Evolutionary conservation across 768 basidiomycete genomes (phyloP).

Genomic region (Lentinula sp.): DNA sequence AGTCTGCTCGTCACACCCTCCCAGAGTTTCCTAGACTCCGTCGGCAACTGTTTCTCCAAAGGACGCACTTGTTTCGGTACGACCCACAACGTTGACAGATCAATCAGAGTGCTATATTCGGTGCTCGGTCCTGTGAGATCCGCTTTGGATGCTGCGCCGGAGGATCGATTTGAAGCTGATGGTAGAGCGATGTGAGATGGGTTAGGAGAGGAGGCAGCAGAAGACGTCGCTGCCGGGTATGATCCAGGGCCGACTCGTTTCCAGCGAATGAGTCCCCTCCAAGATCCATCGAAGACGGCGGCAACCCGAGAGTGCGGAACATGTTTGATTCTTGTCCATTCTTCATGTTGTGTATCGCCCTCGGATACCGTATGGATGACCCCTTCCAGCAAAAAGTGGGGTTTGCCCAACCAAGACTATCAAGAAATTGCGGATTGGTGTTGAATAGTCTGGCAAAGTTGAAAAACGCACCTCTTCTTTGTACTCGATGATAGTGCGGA

Average conservation of each 20-base stretch:
- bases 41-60: slow-evolving; percentile 66
- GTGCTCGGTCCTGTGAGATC: slow-evolving; percentile 36
- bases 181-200: slow-evolving; percentile 41
- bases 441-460: neutral
- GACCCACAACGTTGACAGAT: slow-evolving; percentile 62
- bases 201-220: slow-evolving; percentile 39
- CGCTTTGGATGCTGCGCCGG: slow-evolving; percentile 33
- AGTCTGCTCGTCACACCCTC: slow-evolving; percentile 71
- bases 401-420: slow-evolving; percentile 84
- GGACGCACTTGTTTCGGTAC: slow-evolving; percentile 86
- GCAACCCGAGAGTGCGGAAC: slow-evolving; percentile 76
- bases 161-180: slow-evolving; percentile 24
- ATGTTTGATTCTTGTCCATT: slow-evolving; percentile 85
- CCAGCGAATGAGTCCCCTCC: slow-evolving; percentile 82
- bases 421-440: neutral
- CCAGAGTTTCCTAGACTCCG: slow-evolving; percentile 89
- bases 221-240: slow-evolving; percentile 32
- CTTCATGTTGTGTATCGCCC: slow-evolving; percentile 52
- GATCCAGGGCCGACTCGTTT: slow-evolving; percentile 47
- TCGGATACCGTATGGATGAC: slow-evolving; percentile 80
- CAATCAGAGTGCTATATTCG: slow-evolving; percentile 67
- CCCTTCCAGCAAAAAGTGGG: slow-evolving; percentile 82
- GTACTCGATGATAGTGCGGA: slow-evolving; percentile 85
- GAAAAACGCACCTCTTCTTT: slow-evolving; percentile 81
- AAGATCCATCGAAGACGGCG: slow-evolving; percentile 83